phyloP scores from a whole-genome alignment of 2,329 filamentous ascomycete species.

The Rhinocladiella similis region DNA sequence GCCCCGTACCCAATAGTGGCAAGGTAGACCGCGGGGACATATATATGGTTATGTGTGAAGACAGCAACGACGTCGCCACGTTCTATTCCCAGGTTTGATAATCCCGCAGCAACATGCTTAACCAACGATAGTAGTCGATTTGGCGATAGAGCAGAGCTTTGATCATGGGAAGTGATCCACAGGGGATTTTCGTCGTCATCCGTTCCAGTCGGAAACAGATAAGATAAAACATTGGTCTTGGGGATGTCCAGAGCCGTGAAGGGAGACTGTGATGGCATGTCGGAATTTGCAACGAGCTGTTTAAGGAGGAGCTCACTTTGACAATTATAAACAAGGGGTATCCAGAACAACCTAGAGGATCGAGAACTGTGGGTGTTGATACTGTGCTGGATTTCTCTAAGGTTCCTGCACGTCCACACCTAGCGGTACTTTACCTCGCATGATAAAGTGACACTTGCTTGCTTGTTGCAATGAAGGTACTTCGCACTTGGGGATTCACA shows the following conservation, averaged over 20 bases:
- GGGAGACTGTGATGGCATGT: background rate
- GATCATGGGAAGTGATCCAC: background rate
- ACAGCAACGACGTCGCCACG: constrained; percentile 52
- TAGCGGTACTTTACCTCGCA: too few relatives aligned
- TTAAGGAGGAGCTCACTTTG: too few relatives aligned
- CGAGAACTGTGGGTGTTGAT: too few relatives aligned
- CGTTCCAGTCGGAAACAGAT: background rate
- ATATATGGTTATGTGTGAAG: constrained; percentile 68
- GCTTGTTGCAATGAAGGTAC: too few relatives aligned
- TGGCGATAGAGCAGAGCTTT: background rate
- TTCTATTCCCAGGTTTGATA: background rate
- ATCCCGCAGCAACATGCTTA: background rate
- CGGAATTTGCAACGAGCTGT: too few relatives aligned
- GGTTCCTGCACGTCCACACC: too few relatives aligned
- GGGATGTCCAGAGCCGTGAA: background rate
- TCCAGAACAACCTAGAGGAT: too few relatives aligned
- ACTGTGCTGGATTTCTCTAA: too few relatives aligned
- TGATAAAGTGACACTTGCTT: too few relatives aligned
- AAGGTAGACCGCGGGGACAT: constrained; percentile 54
- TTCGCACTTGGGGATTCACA: too few relatives aligned
- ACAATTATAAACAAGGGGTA: too few relatives aligned
- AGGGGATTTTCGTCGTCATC: background rate
- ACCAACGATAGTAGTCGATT: background rate
- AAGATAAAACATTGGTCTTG: background rate
- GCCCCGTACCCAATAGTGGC: background rate